Base-by-base conservation (phyloP, 2,329 filamentous ascomycete species). In the Stachybotrys chartarum region DNA sequence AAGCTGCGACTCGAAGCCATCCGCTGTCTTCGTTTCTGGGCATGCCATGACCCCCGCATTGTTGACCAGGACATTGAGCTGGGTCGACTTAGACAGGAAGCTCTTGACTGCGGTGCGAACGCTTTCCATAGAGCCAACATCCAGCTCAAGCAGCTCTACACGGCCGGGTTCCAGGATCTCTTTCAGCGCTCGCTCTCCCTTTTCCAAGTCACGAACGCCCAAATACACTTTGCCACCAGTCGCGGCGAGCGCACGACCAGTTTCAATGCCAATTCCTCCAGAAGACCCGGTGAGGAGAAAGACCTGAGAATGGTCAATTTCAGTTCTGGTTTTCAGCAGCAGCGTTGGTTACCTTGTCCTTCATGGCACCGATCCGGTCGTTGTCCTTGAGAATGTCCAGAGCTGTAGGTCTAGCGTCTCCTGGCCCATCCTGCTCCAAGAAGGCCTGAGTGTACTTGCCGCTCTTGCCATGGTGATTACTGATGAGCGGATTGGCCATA, bases 251-350 rank as follows among this genome's bases (percentile, higher is more conserved):
- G 76, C 76, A 18, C 68, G 66, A 6, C 68, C 70, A 5, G 74
- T 77, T 55, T 77, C 72, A 44, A 73, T 63, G 14, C 75, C 76
- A 39, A 78, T 65, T 1, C 75, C 75, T 24, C 72, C 67, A 17
- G 71, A 69, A 30, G 48, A 50, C 16, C 48, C 48, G 24, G 24
- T 31, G 24, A 50, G 48, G 31, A 50, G 48, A 31, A 50, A 50
- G 24, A 50, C 48, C 48, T 50, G 24, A 30, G 10, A 6, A 31
- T 30, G 48, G n/a, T 50, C 24, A 50, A 31, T 24, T 50, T n/a
- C 24, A 50, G 10, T 31, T 30, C 39, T 31, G 14, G 48, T 30
- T 30, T 31, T 50, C 16, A 50, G 24, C 10, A 50, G 48, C 48
- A 50, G 48, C 17, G 31, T 30, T 31, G 24, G 17, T 50, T 30